These are phyloP conservation scores for Rhodamnia rubescens DNA, from an alignment of 345 rosid genomes.

Conservation along the genomic window DNA sequence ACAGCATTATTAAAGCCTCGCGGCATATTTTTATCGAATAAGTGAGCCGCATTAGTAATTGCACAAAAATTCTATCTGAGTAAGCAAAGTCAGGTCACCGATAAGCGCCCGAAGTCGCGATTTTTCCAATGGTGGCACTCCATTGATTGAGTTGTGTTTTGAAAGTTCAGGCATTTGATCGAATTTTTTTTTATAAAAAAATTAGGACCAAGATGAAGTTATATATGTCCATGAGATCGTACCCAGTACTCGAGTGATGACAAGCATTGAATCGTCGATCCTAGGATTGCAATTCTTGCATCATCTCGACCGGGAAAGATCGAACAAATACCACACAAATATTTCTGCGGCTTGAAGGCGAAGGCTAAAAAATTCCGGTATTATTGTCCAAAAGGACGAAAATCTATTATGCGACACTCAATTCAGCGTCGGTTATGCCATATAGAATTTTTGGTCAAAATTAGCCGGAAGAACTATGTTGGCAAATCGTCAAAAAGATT, in stretches of 20 bases:
- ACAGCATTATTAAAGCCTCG: too few relatives aligned
- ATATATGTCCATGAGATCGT: not conserved
- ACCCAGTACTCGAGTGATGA: not conserved
- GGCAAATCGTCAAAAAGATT: not conserved
- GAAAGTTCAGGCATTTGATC: not conserved
- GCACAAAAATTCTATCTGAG: too few relatives aligned
- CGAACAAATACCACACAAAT: not conserved
- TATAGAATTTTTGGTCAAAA: not conserved
- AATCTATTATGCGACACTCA: not conserved
- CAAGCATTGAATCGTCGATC: not conserved
- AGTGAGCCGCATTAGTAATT: too few relatives aligned
- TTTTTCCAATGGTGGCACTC: not conserved
- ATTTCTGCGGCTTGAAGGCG: not conserved
- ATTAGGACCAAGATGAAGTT: not conserved
- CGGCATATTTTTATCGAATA: too few relatives aligned
- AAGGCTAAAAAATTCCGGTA: fast-evolving
- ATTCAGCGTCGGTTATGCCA: not conserved
- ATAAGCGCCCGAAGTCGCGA: too few relatives aligned
- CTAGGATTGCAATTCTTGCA: not conserved
- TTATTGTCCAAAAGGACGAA: fast-evolving
- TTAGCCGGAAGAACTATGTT: fast-evolving
- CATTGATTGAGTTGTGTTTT: not conserved
- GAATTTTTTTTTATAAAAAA: too few relatives aligned
- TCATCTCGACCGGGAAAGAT: not conserved
- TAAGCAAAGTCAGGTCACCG: too few relatives aligned